Base-by-base conservation (phyloP, 2,329 filamentous ascomycete genomes). In the Aspergillus aculeatus region DNA sequence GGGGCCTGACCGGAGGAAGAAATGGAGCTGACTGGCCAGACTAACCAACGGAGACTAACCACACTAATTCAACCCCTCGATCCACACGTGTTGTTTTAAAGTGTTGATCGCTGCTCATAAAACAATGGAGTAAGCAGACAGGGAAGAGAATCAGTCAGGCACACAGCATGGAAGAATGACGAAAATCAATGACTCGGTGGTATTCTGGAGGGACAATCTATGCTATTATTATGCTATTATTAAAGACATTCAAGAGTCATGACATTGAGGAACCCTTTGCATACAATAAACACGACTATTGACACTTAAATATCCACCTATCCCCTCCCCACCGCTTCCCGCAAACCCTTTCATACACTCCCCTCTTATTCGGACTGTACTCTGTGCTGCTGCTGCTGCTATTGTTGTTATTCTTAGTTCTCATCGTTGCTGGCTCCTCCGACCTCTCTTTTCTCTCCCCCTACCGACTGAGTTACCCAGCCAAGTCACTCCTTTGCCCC, bases 51-150 rank as follows among this genome's bases (percentile, higher is more conserved):
- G 52, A 38, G 16, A 47, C 52, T 54, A 55, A 47, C 26, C 52
- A 31, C 24, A 44, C 41, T 44, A 47, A 32, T 29, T 55, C 24
- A 48, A 31, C 53, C 26, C 53, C 26, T 29, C 41, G 53, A 32
- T 55, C 53, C 53, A 55, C 53, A 55, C 53, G 53, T 55, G 53
- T 55, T 5, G 24, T 44, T 44, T 44, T 44, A 44, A 44, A 44
- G 38, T 44, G 38, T 44, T 44, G 38, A 44, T 44, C 38, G 38
- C 16, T 19, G 38, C 16, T 24, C 10, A 11, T 31, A 12, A 31
- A 19, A n/a, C n/a, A 31, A 50, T 11, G 50, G 23, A 35, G 6
- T 11, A 14, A 21, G 29, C 29, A 19, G 50, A 24, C 16, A 23
- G 50, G 31, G n/a, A 21, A 38, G 50, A 24, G 11, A 32, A 5